phyloP scores from a whole-genome alignment of 169 alveolate species.

The Plasmodium vinckei region DNA sequence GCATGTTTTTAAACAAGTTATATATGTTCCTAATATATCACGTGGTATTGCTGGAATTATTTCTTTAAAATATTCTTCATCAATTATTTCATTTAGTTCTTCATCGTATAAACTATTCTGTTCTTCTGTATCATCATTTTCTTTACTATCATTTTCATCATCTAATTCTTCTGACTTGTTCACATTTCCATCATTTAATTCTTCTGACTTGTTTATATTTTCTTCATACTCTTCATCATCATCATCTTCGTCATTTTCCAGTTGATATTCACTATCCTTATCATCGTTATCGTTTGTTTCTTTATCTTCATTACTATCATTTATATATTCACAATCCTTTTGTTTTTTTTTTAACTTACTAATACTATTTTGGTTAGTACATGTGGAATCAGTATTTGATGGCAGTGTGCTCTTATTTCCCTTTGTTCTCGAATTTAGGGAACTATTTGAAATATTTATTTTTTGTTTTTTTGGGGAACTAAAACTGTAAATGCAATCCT shows the following conservation, averaged over 20 bases:
- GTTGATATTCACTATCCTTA: background rate
- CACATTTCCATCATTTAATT: background rate
- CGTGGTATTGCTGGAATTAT: slow-evolving; percentile 75
- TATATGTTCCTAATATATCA: slow-evolving; percentile 49
- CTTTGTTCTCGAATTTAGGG: background rate
- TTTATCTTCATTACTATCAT: background rate
- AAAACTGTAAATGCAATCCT: slow-evolving; percentile 59
- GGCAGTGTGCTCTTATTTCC: background rate
- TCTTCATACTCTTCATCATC: slow-evolving; percentile 4
- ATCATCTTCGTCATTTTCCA: background rate
- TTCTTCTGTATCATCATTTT: background rate
- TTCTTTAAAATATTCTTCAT: slow-evolving; percentile 56
- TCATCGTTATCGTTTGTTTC: slow-evolving; percentile 15
- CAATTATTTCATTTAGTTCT: slow-evolving; percentile 67
- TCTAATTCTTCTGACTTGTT: background rate
- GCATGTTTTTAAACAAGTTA: slow-evolving; percentile 55
- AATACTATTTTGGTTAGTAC: slow-evolving; percentile 9
- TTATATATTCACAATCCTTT: background rate
- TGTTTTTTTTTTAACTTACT: slow-evolving; percentile 23
- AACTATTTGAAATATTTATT: background rate
- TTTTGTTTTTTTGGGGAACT: slow-evolving; percentile 49
- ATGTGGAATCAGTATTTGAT: background rate
- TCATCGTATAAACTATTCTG: slow-evolving; percentile 27
- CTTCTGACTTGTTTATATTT: background rate
- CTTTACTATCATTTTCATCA: background rate